These are phyloP conservation scores for Chaetomium cochliodes DNA, from an alignment of 495 filamentous ascomycete species.

Conservation along the genomic window DNA sequence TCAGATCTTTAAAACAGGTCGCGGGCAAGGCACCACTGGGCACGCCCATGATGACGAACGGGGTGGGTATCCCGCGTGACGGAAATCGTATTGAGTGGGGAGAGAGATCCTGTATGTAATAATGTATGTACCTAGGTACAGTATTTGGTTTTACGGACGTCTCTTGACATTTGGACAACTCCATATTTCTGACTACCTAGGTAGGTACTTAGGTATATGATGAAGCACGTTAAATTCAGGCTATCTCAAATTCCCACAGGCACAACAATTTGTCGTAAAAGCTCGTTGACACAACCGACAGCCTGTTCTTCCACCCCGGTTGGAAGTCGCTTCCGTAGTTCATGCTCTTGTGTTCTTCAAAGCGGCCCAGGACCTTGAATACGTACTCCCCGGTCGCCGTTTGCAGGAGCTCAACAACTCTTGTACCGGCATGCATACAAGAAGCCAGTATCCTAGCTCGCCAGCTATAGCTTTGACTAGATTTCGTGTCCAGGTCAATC, in stretches of 20 bases:
- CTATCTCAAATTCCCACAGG: constrained; percentile 61
- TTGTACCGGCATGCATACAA: constrained; percentile 87
- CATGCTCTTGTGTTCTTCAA: constrained; percentile 91
- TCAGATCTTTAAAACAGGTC: not conserved
- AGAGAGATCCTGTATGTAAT: too few species aligned
- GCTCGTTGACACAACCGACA: constrained; percentile 72
- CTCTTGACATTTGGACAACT: too few species aligned
- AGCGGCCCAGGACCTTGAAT: constrained; percentile 67
- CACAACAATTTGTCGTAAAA: constrained; percentile 88
- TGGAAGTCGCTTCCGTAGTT: constrained; percentile 86
- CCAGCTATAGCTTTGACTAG: constrained; percentile 26
- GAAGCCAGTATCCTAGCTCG: constrained; percentile 68
- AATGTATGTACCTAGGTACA: too few species aligned
- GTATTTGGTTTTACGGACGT: too few species aligned
- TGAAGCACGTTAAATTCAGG: not conserved
- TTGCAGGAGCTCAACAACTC: constrained; percentile 54
- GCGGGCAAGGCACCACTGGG: not conserved
- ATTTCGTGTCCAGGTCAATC: constrained; percentile 36
- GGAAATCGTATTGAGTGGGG: not conserved
- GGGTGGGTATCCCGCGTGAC: not conserved
- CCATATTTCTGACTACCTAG: too few species aligned
- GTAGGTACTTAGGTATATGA: too few species aligned
- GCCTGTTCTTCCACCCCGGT: constrained; percentile 33
- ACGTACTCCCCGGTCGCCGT: constrained; percentile 48
- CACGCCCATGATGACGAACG: not conserved